Evolutionary conservation across 192 early-diverging fungal species (phyloP).

Genomic region (Podila epigama): DNA sequence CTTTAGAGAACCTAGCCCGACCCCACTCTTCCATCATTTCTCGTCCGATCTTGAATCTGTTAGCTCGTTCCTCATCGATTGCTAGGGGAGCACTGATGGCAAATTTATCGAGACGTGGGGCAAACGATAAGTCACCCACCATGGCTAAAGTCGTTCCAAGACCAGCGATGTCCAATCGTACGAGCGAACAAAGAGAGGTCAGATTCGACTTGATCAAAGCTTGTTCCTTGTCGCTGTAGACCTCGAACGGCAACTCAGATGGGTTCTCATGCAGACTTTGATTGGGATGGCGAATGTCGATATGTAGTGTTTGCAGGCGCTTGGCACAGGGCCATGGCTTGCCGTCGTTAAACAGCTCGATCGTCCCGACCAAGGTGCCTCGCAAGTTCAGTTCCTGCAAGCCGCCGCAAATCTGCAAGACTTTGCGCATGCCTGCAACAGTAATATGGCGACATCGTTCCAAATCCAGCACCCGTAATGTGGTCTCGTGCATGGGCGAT

Average conservation of each 20-base stretch:
- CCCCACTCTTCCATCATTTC: too few relatives aligned
- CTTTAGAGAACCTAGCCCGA: too few relatives aligned
- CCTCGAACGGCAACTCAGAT: background rate
- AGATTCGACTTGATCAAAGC: background rate
- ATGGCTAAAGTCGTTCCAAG: background rate
- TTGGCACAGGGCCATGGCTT: background rate
- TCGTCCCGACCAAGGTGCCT: background rate
- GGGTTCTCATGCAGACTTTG: background rate
- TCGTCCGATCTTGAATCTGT: too few relatives aligned
- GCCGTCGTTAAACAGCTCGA: conserved; percentile 7
- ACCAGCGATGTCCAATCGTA: background rate
- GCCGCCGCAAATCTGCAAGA: background rate
- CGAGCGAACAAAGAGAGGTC: background rate
- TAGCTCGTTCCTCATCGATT: too few relatives aligned
- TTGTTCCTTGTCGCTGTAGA: background rate
- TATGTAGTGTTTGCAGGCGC: background rate
- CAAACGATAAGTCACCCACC: background rate
- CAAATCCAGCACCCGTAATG: background rate
- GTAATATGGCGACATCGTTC: background rate
- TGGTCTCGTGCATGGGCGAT: background rate
- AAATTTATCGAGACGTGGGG: background rate
- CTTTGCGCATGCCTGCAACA: background rate
- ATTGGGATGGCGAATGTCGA: background rate
- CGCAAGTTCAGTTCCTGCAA: background rate
- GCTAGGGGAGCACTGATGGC: background rate